Percentiles rank a stretch among this genome's conserved stretches.
These are phyloP conservation scores for Cinchona pubescens DNA, from an alignment of 257 asterid genomes.

Conservation along the genomic window DNA sequence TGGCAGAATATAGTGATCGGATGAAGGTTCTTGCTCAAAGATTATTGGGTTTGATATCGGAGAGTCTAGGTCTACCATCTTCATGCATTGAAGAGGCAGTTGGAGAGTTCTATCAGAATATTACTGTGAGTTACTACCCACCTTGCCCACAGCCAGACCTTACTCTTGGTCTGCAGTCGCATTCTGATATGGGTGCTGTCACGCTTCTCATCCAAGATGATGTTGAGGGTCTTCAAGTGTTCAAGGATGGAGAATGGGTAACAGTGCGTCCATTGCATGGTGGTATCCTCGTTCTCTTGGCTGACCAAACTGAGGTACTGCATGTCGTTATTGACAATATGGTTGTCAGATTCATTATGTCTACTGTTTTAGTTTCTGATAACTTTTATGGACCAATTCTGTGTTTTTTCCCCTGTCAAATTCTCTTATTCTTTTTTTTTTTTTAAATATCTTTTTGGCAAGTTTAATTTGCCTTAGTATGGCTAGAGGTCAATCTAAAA, in stretches of 20 bases:
- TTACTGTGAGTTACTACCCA: constrained; percentile 81
- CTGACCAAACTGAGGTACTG: constrained; percentile 92
- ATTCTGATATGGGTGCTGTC: constrained; percentile 79
- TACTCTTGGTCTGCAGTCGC: constrained; percentile 91
- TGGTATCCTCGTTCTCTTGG: constrained; percentile 76
- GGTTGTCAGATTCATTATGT: background rate
- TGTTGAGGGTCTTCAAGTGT: constrained; percentile 86
- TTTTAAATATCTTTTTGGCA: too few relatives aligned
- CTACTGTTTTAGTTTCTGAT: background rate
- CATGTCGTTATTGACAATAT: background rate
- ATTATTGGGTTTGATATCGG: constrained; percentile 58
- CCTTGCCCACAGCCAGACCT: constrained; percentile 97
- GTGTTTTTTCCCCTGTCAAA: background rate
- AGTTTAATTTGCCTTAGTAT: background rate
- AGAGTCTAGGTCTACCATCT: constrained; percentile 60
- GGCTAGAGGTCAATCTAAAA: background rate
- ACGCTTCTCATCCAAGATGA: constrained; percentile 92
- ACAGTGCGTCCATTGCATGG: constrained; percentile 49
- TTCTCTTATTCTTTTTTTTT: background rate
- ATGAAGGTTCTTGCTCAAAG: constrained; percentile 62
- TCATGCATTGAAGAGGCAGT: constrained; percentile 57
- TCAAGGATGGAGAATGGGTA: constrained; percentile 79
- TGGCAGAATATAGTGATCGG: constrained; percentile 61
- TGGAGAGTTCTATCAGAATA: constrained; percentile 83
- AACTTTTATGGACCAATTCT: background rate